Base-by-base conservation (phyloP, 495 filamentous ascomycete genomes). In the Acidomyces sp. region DNA sequence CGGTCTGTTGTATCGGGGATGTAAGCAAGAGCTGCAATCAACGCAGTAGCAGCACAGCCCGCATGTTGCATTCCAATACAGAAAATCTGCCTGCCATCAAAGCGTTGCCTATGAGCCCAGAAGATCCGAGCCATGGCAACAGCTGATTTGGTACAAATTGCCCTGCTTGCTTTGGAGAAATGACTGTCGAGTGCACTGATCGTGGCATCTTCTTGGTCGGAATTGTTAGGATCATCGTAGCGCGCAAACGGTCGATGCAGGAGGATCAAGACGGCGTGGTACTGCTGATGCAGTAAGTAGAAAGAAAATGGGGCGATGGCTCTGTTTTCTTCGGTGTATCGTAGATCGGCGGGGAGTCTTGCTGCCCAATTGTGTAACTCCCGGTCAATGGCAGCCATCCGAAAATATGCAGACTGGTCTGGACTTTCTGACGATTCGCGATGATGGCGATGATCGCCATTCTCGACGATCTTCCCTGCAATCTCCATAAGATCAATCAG, bases 281-380 rank as follows among this genome's bases (percentile, higher is more conserved):
- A 73, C 46, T 71, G 67, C 46, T 69, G 61, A 43, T 71, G 69
- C 0, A 71, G 56, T 4, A 71, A 48, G 46, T 71, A 73, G 50
- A 66, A 71, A 12, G 66, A 64, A 37, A 61, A 54, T 0, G 65
- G 69, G 0, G 69, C 69, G 1, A 57, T 52, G 35, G 65, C 60
- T 44, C 66, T 64, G 49, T 71, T 73, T 19, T 51, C 51, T 3
- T 63, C 62, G 24, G 56, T 65, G 67, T 68, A 73, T 4, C 55
- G 46, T 24, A 73, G 43, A 25, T 59, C 52, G 11, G 60, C 61
- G 25, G 69, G 69, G 6, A 73, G 51, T 9, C 62, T 45, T 15
- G 59, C 59, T 35, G 71, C 69, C 69, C 69, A 73, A 37, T 57
- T 62, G 41, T 64, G 62, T 28, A 73, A 56, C 31, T 71, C 60